phyloP scores from a whole-genome alignment of 208 protist genomes.

The Trypanosoma brucei region DNA sequence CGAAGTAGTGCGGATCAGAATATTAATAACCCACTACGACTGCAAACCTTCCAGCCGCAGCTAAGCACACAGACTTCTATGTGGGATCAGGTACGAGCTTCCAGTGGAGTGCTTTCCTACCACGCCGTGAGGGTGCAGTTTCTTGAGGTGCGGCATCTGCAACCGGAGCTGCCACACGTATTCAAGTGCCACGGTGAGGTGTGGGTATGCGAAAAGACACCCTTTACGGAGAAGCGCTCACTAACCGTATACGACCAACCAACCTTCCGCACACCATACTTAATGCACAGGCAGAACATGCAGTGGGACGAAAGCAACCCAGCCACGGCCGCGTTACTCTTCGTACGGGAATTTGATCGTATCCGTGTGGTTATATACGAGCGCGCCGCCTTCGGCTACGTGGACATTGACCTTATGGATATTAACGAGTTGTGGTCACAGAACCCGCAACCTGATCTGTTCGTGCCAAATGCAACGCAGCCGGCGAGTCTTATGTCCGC shows the following conservation, averaged over 20 bases:
- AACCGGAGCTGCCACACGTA: constrained; percentile 51
- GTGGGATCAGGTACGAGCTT: constrained; percentile 27
- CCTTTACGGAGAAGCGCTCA: neutral
- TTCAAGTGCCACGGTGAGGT: constrained; percentile 72
- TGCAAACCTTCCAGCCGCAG: constrained; percentile 10
- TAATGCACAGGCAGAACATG: constrained; percentile 41
- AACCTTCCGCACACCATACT: constrained; percentile 46
- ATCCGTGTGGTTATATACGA: constrained; percentile 70
- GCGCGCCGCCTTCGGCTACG: constrained; percentile 50
- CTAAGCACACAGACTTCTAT: constrained; percentile 13
- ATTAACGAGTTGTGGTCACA: constrained; percentile 36
- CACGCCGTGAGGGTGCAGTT: constrained; percentile 58
- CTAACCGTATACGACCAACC: constrained; percentile 12
- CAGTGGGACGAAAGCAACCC: constrained; percentile 39
- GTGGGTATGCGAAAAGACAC: constrained; percentile 45
- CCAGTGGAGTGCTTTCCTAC: constrained; percentile 25
- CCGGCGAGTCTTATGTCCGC: neutral
- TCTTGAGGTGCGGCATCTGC: constrained; percentile 47
- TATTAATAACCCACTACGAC: constrained; percentile 1
- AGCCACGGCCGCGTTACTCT: constrained; percentile 30
- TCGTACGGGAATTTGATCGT: constrained; percentile 70
- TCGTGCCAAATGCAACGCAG: too few species aligned
- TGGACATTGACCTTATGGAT: constrained; percentile 58
- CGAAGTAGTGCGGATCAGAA: neutral
- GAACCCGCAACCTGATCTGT: constrained; percentile 1